Conservation (phyloP, 2,329 filamentous ascomycete genomes). For the Fusarium sambucinum region DNA sequence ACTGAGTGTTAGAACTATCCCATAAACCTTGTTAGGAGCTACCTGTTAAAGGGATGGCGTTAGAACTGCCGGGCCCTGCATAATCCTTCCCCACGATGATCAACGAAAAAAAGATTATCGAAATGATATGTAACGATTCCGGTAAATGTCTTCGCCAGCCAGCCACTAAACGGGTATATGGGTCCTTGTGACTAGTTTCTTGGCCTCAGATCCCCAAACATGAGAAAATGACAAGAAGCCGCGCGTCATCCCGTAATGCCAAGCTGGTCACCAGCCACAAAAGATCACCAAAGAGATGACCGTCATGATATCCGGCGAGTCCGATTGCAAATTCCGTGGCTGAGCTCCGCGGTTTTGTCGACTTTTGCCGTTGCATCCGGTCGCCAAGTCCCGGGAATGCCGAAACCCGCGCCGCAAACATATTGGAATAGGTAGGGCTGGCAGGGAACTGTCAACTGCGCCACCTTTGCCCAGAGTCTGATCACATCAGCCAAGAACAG, state of each 20-base stretch:
- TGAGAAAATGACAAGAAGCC: conserved; percentile 1
- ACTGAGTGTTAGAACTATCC: neutral
- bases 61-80: neutral
- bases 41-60: neutral
- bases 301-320: conserved; percentile 16
- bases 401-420: conserved; percentile 24
- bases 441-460: conserved; percentile 16
- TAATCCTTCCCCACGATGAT: neutral
- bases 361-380: conserved; percentile 38
- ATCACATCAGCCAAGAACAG: conserved; percentile 40
- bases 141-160: neutral
- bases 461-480: conserved; percentile 27
- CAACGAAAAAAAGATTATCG: neutral
- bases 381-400: conserved; percentile 36
- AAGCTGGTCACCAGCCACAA: conserved; percentile 35
- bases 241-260: conserved; percentile 30
- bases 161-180: neutral
- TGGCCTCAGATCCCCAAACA: neutral
- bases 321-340: conserved; percentile 9
- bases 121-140: neutral
- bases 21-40: neutral
- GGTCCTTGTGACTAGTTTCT: conserved; percentile 6
- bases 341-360: conserved; percentile 3
- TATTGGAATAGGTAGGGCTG: neutral
- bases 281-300: conserved; percentile 2